phyloP scores from a whole-genome alignment of 768 basidiomycete genomes.

The Gloeophyllum trabeum region DNA sequence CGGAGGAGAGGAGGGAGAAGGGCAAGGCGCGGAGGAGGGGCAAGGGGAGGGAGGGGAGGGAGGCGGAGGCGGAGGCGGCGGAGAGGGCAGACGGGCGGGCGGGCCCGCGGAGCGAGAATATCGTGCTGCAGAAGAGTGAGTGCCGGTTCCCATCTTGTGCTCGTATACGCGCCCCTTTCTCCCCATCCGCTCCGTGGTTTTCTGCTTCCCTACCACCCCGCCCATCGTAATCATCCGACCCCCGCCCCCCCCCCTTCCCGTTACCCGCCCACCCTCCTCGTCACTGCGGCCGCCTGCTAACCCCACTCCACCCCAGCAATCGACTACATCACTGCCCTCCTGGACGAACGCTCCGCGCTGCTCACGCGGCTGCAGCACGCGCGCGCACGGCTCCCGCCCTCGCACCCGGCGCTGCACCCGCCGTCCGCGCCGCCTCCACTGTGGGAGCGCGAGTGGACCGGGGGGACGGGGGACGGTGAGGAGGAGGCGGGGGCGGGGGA shows the following conservation, averaged over 20 bases:
- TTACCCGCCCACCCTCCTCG: conserved; percentile 3
- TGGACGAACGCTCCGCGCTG: conserved; percentile 47
- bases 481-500: conserved; percentile 35
- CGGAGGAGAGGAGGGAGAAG: conserved; percentile 22
- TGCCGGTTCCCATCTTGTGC: conserved; percentile 11
- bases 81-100: conserved; percentile 75
- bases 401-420: conserved; percentile 41
- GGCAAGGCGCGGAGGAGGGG: conserved; percentile 20
- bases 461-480: conserved; percentile 44
- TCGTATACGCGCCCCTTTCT: not conserved
- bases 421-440: conserved; percentile 26
- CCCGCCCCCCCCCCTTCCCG: not conserved
- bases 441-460: conserved; percentile 83
- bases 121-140: conserved; percentile 83
- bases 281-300: conserved; percentile 4
- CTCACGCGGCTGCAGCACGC: conserved; percentile 50
- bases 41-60: conserved; percentile 11
- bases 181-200: not conserved
- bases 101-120: conserved; percentile 84
- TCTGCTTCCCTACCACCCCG: not conserved
- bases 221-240: conserved; percentile 4
- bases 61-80: conserved; percentile 32
- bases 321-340: conserved; percentile 65
- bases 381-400: conserved; percentile 39
- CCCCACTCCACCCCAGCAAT: conserved; percentile 50